These are phyloP conservation scores for Candida verbasci DNA, from an alignment of 805 yeast species.

Conservation along the genomic window DNA sequence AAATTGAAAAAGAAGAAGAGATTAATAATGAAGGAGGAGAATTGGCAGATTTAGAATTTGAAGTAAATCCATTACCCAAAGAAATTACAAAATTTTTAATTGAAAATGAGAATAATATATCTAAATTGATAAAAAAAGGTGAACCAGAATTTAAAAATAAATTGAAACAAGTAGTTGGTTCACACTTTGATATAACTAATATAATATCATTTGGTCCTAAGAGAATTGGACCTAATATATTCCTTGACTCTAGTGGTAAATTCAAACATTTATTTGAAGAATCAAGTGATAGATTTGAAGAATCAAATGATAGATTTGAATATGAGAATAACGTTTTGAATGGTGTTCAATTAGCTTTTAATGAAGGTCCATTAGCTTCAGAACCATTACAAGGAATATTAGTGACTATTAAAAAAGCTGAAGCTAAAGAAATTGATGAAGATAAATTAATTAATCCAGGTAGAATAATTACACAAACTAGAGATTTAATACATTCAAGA, in stretches of 20 bases:
- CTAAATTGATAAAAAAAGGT: slow-evolving; percentile 3
- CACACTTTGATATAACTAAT: slow-evolving; percentile 14
- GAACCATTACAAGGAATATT: slow-evolving; percentile 86
- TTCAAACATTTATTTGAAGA: slow-evolving; percentile 30
- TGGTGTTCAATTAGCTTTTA: slow-evolving; percentile 80
- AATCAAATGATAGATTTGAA: slow-evolving; percentile 21
- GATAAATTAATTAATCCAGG: slow-evolving; percentile 51
- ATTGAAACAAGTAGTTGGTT: slow-evolving; percentile 8
- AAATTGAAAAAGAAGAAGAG: slow-evolving; percentile 14
- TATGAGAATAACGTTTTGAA: slow-evolving; percentile 63
- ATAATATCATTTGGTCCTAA: slow-evolving; percentile 75
- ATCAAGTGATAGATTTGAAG: too few relatives aligned
- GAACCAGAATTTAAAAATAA: slow-evolving; percentile 5
- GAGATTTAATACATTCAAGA: slow-evolving; percentile 67
- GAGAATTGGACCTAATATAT: slow-evolving; percentile 67
- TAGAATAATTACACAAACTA: slow-evolving; percentile 64
- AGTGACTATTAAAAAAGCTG: slow-evolving; percentile 32
- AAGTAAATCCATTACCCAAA: slow-evolving; percentile 55
- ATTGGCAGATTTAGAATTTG: slow-evolving; percentile 44
- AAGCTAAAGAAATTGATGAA: slow-evolving; percentile 18
- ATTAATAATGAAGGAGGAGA: slow-evolving; percentile 15
- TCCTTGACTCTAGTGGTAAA: slow-evolving; percentile 48
- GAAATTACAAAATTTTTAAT: slow-evolving; percentile 46
- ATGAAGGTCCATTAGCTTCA: slow-evolving; percentile 82
- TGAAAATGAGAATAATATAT: slow-evolving; percentile 38